Base-by-base conservation (phyloP, 108 stramenopile genomes). In the Pseudonitzschia delicatissima region DNA sequence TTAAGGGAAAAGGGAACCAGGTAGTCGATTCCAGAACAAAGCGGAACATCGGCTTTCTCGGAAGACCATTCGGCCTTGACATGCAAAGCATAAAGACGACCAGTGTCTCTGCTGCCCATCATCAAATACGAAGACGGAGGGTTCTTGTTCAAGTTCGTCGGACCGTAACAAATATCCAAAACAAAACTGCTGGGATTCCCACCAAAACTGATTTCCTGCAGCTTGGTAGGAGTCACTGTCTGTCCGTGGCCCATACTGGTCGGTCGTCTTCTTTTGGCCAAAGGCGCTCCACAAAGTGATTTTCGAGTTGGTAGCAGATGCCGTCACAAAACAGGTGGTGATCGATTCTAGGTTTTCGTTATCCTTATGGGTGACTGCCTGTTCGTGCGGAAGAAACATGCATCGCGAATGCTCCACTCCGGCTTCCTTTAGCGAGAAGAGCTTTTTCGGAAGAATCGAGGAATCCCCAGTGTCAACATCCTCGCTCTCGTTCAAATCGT, bases 281-380 rank as follows among this genome's bases (percentile, higher is more conserved):
- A 93, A 90, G 33, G 86, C 71, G 31, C 83, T 85, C 88, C 88
- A 93, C 1, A 93, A 29, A 7, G 87, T 83, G 11, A 93, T 63
- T 25, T 65, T 68, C 21, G 76, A 63, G 61, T 88, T 92, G 28
- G 71, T 64, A 18, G 77, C 39, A 11, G 72, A 79, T 2, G 80
- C 87, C 20, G 86, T 86, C 21, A 83, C 64, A 57, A 92, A 92
- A 40, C 86, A 85, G 44, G 82, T 79, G 3, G 91, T 92, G 28
- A 89, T 29, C 5, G 58, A 45, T 1, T 49, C 44, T 11, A 36
- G 15, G n/a, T n/a, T 51, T 12, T 18, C 0, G 0, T 0, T 25
- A 4, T 51, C 27, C 23, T 25, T 11, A 25, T 23, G 12, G 3
- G 0, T 51, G 45, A 67, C 40, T 12, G 67, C 39, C 60, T 76